These are phyloP conservation scores for Erythrobasidium hasegawianum DNA, from an alignment of 1,284 basidiomycete species.

Conservation along the genomic window DNA sequence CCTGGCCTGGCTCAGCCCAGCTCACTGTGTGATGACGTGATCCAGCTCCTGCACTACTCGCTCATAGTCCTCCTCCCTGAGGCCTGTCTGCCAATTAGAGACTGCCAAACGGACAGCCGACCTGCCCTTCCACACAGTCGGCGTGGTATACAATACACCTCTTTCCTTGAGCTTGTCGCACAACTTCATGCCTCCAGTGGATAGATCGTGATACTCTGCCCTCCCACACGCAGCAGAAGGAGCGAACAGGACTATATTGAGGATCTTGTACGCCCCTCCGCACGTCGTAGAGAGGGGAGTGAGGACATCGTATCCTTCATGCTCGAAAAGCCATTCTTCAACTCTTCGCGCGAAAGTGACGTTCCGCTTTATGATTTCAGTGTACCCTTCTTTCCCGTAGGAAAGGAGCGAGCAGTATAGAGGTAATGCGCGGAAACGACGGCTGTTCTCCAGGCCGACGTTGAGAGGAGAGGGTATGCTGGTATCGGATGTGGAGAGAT, in stretches of 20 bases:
- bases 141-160: slow-evolving; percentile 52
- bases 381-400: slow-evolving; percentile 53
- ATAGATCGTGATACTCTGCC: slow-evolving; percentile 35
- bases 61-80: slow-evolving; percentile 44
- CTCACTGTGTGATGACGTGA: slow-evolving; percentile 37
- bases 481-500: slow-evolving; percentile 42
- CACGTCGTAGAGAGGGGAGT: slow-evolving; percentile 15
- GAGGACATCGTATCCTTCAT: slow-evolving; percentile 49
- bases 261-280: slow-evolving; percentile 42
- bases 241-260: slow-evolving; percentile 55
- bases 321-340: slow-evolving; percentile 47
- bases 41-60: slow-evolving; percentile 43
- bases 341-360: slow-evolving; percentile 50
- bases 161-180: slow-evolving; percentile 51
- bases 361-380: slow-evolving; percentile 52
- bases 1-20: neutral
- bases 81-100: slow-evolving; percentile 53
- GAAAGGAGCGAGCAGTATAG: slow-evolving; percentile 53
- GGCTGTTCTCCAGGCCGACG: slow-evolving; percentile 54
- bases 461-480: slow-evolving; percentile 51
- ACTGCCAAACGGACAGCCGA: slow-evolving; percentile 54
- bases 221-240: slow-evolving; percentile 44
- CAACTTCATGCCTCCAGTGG: slow-evolving; percentile 43
- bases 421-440: slow-evolving; percentile 55
- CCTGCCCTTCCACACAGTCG: slow-evolving; percentile 51